Evolutionary conservation across 2,329 filamentous ascomycete species (phyloP).

Genomic region (Elsinoe necatrix): DNA sequence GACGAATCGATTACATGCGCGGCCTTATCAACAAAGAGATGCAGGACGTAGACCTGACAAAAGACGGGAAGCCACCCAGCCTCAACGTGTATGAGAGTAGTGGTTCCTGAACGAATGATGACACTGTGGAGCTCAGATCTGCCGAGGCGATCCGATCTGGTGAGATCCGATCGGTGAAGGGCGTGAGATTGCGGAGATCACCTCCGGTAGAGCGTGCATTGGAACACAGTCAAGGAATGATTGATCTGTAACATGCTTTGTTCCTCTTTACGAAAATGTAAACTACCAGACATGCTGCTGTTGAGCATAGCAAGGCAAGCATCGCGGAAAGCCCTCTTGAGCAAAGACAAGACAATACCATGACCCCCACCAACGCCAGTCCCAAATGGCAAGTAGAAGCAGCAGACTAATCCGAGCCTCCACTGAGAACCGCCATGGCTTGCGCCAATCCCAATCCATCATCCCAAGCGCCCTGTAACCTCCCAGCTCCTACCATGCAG

Average conservation of each 20-base stretch:
- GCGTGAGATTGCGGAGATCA: not conserved
- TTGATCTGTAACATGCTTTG: not conserved
- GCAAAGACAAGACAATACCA: too few relatives aligned
- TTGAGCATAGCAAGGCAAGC: not conserved
- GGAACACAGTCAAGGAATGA: not conserved
- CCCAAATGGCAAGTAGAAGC: not conserved
- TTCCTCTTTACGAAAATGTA: not conserved
- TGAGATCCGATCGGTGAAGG: constrained; percentile 3
- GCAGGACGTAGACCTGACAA: not conserved
- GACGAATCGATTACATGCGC: not conserved
- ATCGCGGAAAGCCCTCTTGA: not conserved
- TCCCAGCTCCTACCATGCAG: not conserved
- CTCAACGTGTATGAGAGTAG: not conserved
- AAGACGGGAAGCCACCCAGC: not conserved
- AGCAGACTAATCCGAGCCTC: not conserved
- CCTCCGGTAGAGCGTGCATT: not conserved
- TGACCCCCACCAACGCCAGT: not conserved
- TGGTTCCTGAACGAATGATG: constrained; percentile 9
- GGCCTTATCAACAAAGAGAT: not conserved
- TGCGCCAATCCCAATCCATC: not conserved
- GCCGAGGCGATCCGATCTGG: constrained; percentile 1
- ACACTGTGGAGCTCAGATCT: constrained; percentile 13
- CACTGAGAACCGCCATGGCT: not conserved
- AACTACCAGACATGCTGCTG: not conserved
- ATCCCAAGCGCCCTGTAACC: constrained; percentile 1